Conservation (phyloP, 2,329 filamentous ascomycete genomes). For the Verticillium longisporum region DNA sequence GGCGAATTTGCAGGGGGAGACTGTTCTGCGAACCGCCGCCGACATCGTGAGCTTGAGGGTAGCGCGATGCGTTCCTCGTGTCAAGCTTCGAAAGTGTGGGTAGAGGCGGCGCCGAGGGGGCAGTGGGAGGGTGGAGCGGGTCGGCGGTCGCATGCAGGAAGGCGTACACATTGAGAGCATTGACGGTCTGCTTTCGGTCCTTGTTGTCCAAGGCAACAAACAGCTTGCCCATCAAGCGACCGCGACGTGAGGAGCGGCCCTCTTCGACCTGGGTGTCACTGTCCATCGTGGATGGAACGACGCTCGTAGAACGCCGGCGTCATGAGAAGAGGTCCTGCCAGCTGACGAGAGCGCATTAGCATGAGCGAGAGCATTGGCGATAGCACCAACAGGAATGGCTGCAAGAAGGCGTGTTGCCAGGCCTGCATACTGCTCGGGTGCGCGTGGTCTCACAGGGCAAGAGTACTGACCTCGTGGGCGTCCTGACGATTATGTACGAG, state of each 20-base stretch:
- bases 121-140: slow-evolving; percentile 45
- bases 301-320: not conserved
- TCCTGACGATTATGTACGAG: not conserved
- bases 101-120: slow-evolving; percentile 32
- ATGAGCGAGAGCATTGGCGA: not conserved
- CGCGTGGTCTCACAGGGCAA: not conserved
- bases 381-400: not conserved
- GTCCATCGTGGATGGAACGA: slow-evolving; percentile 28
- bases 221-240: slow-evolving; percentile 58
- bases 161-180: slow-evolving; percentile 43
- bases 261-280: slow-evolving; percentile 34
- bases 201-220: slow-evolving; percentile 41
- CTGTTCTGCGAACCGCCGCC: slow-evolving; percentile 34
- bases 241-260: slow-evolving; percentile 36
- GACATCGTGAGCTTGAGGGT: slow-evolving; percentile 45
- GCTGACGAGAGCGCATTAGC: not conserved
- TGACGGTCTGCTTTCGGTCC: slow-evolving; percentile 27
- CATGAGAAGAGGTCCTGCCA: not conserved
- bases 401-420: not conserved
- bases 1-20: slow-evolving; percentile 32
- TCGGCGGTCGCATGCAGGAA: slow-evolving; percentile 53
- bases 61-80: slow-evolving; percentile 47
- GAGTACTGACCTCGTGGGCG: not conserved
- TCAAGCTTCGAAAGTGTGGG: slow-evolving; percentile 46
- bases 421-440: not conserved